Conservation (phyloP, 2,329 filamentous ascomycete species). For the Arthroderma sp. region DNA sequence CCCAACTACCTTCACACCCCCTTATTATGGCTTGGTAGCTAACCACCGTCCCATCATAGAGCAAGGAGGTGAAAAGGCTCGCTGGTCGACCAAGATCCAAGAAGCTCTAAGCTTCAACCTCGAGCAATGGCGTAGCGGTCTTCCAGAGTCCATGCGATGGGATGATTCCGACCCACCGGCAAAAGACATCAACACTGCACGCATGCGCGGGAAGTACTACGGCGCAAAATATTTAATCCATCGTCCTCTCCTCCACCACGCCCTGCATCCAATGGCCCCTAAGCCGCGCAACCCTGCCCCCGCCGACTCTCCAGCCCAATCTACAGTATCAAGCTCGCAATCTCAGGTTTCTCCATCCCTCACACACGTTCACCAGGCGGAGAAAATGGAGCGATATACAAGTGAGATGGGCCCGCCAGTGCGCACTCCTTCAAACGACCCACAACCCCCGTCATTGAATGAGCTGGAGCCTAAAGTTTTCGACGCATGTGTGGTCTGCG, state of each 20-base stretch:
- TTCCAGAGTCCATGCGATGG: constrained; percentile 47
- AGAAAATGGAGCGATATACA: constrained; percentile 23
- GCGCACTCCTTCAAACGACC: constrained; percentile 13
- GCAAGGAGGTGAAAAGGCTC: constrained; percentile 18
- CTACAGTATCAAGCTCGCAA: constrained; percentile 21
- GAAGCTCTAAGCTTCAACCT: constrained; percentile 38
- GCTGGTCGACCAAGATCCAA: constrained; percentile 30
- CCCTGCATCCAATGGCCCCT: constrained; percentile 39
- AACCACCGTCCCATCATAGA: constrained; percentile 2
- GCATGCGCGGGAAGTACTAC: constrained; percentile 87
- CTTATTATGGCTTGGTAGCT: background rate
- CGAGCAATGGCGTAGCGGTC: constrained; percentile 41
- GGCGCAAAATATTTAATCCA: constrained; percentile 84
- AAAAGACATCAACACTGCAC: constrained; percentile 63
- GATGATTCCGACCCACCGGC: constrained; percentile 59
- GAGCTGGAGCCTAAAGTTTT: constrained; percentile 39
- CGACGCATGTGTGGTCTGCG: constrained; percentile 48
- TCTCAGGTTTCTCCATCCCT: constrained; percentile 27
- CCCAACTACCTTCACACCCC: background rate
- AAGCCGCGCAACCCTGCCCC: constrained; percentile 15
- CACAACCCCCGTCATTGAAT: constrained; percentile 19
- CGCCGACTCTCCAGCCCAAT: constrained; percentile 24
- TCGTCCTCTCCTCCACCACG: constrained; percentile 58
- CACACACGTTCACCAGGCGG: constrained; percentile 21
- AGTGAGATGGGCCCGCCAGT: constrained; percentile 24